Base-by-base conservation (phyloP, 192 early-diverging fungal species). In the Coemansia sp. region DNA sequence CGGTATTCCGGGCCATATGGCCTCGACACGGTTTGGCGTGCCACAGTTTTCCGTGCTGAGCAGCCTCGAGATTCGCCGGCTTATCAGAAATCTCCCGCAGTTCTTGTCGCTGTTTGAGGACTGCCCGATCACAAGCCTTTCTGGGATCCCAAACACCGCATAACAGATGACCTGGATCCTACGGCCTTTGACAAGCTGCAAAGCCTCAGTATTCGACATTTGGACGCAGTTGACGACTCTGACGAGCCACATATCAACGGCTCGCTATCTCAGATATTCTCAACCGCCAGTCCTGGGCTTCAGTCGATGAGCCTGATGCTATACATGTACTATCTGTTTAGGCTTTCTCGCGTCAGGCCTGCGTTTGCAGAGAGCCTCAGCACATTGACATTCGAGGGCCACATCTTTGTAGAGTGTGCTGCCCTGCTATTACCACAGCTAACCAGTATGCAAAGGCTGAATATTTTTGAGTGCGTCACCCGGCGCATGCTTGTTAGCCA, bases 1-100 rank as follows among this genome's bases (percentile, higher is more conserved):
- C 1, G 10, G 7, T 0, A 8, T 14, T 5, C 50, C 44, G 27
- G 33, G 53, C 1, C 46, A 48, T 40, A 35, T 59, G 40, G 24
- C 7, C 26, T 53, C 53, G 0, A 22, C 53, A 0, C 26, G 3
- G n/a, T 40, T 43, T 27, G 59, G 66, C 1, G 18, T 8, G 14
- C 68, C 61, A 3, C 27, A 8, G 52, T 70, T 70, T n/a, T 61
- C 68, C 1, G 39, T 21, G 1, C 50, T 70, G 46, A 32, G 8
- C 7, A 44, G 33, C 21, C 56, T 70, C 9, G 60, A 44, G 2
- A 18, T 70, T 12, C 27, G 62, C 1, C 52, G 68, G 61, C 59
- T 63, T 37, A 14, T 61, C 3, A 56, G 61, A 3, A 10, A 48
- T 27, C 7, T 43, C 14, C 24, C 14, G n/a, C 38, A 0, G 3